Evolutionary conservation across 768 basidiomycete genomes (phyloP), one percentile per base, ranked within the genome.

Genomic region (Podaxis sp.): DNA sequence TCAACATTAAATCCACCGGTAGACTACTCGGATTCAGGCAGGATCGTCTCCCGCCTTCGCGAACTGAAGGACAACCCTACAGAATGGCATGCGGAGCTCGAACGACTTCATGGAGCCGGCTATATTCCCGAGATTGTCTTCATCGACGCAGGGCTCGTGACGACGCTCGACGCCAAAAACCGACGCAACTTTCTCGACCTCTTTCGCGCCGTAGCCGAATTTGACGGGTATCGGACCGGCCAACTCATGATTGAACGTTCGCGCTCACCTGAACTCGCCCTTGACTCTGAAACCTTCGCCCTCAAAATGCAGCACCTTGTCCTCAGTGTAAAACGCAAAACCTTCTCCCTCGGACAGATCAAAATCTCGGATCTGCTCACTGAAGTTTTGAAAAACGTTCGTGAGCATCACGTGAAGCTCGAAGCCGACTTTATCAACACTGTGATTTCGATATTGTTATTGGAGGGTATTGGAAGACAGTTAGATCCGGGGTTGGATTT

Each of bases 371-470:
- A 99, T 73, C 86, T 99, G 64, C 78, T 99, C 33, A 91, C 85
- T 3, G 91, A 96, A 65, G 97, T 99, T 7, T 78, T 99, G 54
- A 88, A 78, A 68, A 86, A 88, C 37, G 96, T 99, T 3, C 80
- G 95, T 62, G 81, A 84, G 66, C 96, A 98, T 74, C 96, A 97
- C 71, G 97, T 99, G 66, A 98, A 94, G 80, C 92, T 99, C 88
- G 96, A 99, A 77, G 95, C 90, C 13, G 97, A 99, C 74, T 99
- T 99, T 72, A 88, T 99, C 71, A 99, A 99, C 75, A 99, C 97
- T 0, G 95, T 99, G 64, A 90, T 99, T 63, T 93, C 92, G 10
- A 94, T 98, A 60, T 76, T 99, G 58, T 74, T 99, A 44, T 78
- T 99, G 58, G 97, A 99, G 75, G 97, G 97, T 1, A 98, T 99